phyloP scores from a whole-genome alignment of 495 filamentous ascomycete species.

The Hypoxylon cercidicola region DNA sequence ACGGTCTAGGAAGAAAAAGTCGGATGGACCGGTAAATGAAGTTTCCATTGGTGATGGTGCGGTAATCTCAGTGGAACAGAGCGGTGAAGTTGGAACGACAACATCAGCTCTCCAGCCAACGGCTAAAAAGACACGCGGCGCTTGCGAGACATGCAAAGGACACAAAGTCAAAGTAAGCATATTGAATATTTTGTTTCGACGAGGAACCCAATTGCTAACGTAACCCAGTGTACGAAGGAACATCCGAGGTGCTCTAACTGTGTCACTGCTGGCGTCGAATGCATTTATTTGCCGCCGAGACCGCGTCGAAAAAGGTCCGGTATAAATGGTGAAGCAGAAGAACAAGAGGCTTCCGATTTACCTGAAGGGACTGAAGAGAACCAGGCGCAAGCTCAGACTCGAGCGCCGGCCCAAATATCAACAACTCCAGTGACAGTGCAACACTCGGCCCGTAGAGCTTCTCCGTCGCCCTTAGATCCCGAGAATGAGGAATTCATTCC shows the following conservation, averaged over 20 bases:
- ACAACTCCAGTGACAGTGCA: neutral
- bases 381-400: constrained; percentile 9
- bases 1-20: constrained; percentile 44
- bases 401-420: neutral
- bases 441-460: constrained; percentile 1
- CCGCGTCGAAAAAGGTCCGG: constrained; percentile 37
- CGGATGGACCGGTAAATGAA: constrained; percentile 22
- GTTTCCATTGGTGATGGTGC: constrained; percentile 30
- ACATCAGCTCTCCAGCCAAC: constrained; percentile 35
- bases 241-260: constrained; percentile 54
- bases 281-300: constrained; percentile 50
- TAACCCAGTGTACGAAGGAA: constrained; percentile 52
- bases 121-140: constrained; percentile 45
- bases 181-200: neutral
- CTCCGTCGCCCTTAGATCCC: constrained; percentile 22
- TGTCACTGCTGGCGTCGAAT: constrained; percentile 38
- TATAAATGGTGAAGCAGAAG: constrained; percentile 27
- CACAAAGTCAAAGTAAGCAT: constrained; percentile 44
- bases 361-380: constrained; percentile 21
- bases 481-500: constrained; percentile 47
- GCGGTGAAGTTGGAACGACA: constrained; percentile 40
- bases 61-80: constrained; percentile 25
- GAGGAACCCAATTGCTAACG: constrained; percentile 11
- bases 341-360: constrained; percentile 30
- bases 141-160: constrained; percentile 53